phyloP scores from a whole-genome alignment of 225 moss, liverwort and hornwort species.

The Antitrichia curtipendula region DNA sequence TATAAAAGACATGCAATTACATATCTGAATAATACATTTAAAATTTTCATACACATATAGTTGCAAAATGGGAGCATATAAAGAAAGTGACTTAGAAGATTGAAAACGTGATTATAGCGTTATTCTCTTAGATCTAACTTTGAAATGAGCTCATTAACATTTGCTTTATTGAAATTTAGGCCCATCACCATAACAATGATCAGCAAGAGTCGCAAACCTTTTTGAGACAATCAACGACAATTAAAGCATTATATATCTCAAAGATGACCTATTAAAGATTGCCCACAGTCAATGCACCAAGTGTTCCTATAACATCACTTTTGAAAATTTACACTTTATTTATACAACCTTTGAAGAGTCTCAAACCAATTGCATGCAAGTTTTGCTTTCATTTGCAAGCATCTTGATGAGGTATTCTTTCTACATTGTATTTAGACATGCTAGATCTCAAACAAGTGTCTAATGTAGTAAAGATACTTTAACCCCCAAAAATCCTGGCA shows the following conservation, averaged over 20 bases:
- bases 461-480: neutral
- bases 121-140: too few relatives aligned
- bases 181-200: too few relatives aligned
- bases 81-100: too few relatives aligned
- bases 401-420: neutral
- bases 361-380: neutral
- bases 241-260: neutral
- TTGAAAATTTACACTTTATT: neutral
- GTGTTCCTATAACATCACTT: neutral
- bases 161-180: too few relatives aligned
- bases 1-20: too few relatives aligned
- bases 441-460: neutral
- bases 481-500: rapidly evolving
- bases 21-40: too few relatives aligned
- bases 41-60: too few relatives aligned
- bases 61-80: too few relatives aligned
- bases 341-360: neutral
- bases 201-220: rapidly evolving
- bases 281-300: rapidly evolving
- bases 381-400: neutral
- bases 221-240: too few relatives aligned
- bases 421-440: too few relatives aligned
- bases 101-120: too few relatives aligned
- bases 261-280: neutral
- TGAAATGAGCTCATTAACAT: too few relatives aligned